Percentiles rank a stretch among this genome's conserved stretches.
phyloP scores from a whole-genome alignment of 768 basidiomycete genomes.

The Coprinopsis strossmayeri region DNA sequence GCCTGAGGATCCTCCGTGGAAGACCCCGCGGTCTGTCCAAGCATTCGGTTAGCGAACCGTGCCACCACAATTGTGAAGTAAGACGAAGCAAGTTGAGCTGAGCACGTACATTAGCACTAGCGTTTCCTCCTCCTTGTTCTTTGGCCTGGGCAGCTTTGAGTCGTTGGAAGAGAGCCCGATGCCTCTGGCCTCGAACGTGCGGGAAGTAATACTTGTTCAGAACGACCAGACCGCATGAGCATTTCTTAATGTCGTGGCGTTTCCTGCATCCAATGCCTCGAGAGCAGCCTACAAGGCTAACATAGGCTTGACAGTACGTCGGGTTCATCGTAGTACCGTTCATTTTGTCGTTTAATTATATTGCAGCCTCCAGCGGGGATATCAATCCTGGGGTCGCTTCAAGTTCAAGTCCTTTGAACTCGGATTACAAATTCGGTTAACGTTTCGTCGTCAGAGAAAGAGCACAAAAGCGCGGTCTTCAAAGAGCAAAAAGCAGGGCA shows the following conservation, averaged over 20 bases:
- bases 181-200: slow-evolving; percentile 25
- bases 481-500: too few species aligned
- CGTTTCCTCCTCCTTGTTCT: background rate
- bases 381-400: too few species aligned
- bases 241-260: slow-evolving; percentile 30
- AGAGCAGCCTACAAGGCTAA: slow-evolving; percentile 19
- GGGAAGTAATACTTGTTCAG: slow-evolving; percentile 12
- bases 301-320: slow-evolving; percentile 21
- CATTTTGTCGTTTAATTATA: too few species aligned
- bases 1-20: background rate
- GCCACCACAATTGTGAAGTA: background rate
- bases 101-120: background rate
- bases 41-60: background rate
- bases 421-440: too few species aligned
- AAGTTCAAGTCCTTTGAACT: too few species aligned
- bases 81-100: background rate
- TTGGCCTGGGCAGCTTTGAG: slow-evolving; percentile 3
- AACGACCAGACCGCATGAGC: slow-evolving; percentile 28
- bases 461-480: too few species aligned
- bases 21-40: background rate
- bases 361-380: too few species aligned
- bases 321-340: slow-evolving; percentile 11
- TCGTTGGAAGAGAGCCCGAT: slow-evolving; percentile 16
- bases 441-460: too few species aligned
- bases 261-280: slow-evolving; percentile 22